Conservation (phyloP, 306 rosid genomes). For the Inga oerstediana region DNA sequence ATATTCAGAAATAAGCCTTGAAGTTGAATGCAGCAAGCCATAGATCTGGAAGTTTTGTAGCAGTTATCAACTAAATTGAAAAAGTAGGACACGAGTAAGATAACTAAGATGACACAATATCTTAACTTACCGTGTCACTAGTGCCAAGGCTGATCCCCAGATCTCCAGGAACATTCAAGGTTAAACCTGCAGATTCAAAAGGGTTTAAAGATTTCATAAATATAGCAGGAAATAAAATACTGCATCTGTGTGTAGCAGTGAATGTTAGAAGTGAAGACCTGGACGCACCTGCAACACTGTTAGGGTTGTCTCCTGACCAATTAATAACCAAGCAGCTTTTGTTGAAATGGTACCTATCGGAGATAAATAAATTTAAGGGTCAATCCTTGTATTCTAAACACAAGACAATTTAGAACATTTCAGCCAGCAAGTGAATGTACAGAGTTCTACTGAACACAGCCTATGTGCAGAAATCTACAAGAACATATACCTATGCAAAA, state of each 20-base stretch:
- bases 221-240: conserved; percentile 6
- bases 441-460: neutral
- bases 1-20: conserved; percentile 8
- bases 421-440: neutral
- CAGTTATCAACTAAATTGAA: conserved; percentile 17
- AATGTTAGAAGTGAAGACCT: conserved; percentile 28
- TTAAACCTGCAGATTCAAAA: conserved; percentile 73
- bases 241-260: neutral
- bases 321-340: conserved; percentile 77
- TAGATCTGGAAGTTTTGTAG: conserved; percentile 4
- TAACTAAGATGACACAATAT: conserved; percentile 12
- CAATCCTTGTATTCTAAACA: conserved; percentile 16
- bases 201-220: neutral
- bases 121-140: conserved; percentile 86
- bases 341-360: conserved; percentile 63
- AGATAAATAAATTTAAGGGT: conserved; percentile 29
- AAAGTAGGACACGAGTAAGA: conserved; percentile 5
- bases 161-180: conserved; percentile 92
- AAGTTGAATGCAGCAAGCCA: conserved; percentile 3
- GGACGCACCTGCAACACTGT: conserved; percentile 87
- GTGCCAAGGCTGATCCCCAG: conserved; percentile 96
- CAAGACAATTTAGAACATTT: conserved; percentile 7
- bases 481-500: neutral
- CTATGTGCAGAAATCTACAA: conserved; percentile 2
- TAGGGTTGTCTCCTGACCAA: conserved; percentile 99